phyloP scores from a whole-genome alignment of 2,329 filamentous ascomycete genomes.

The Alternaria arbusti region DNA sequence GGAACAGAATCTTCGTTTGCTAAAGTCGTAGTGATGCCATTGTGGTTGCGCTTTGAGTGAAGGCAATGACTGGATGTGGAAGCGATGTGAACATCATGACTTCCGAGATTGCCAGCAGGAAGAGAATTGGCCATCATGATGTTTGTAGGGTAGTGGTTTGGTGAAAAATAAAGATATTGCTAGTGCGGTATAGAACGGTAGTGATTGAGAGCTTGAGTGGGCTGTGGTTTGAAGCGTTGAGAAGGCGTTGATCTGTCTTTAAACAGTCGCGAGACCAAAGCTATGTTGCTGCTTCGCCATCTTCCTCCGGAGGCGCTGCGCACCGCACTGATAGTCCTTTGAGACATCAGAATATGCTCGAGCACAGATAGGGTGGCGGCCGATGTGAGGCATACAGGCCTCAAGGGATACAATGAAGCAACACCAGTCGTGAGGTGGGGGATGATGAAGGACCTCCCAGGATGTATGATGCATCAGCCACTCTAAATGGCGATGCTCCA shows the following conservation, averaged over 20 bases:
- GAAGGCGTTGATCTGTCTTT: background rate
- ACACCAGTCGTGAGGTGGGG: background rate
- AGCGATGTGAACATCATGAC: no score
- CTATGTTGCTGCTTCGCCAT: background rate
- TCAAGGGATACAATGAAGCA: background rate
- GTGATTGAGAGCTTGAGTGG: background rate
- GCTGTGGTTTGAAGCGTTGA: background rate
- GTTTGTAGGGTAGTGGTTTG: no score
- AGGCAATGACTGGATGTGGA: background rate
- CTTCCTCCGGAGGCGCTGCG: background rate
- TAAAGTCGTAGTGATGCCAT: no score
- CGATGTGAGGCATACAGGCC: background rate
- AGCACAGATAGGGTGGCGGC: background rate
- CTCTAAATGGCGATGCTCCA: background rate
- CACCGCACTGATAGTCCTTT: background rate
- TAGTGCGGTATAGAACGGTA: no score
- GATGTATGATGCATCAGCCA: background rate
- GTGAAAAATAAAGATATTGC: no score
- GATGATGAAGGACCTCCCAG: background rate
- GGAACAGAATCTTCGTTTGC: no score
- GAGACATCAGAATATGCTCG: background rate
- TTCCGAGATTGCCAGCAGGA: no score
- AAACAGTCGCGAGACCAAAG: background rate
- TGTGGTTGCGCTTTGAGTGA: no score
- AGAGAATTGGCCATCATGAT: no score